These are phyloP conservation scores for Podaxis pistillaris DNA, from an alignment of 768 basidiomycete species.

Conservation along the genomic window DNA sequence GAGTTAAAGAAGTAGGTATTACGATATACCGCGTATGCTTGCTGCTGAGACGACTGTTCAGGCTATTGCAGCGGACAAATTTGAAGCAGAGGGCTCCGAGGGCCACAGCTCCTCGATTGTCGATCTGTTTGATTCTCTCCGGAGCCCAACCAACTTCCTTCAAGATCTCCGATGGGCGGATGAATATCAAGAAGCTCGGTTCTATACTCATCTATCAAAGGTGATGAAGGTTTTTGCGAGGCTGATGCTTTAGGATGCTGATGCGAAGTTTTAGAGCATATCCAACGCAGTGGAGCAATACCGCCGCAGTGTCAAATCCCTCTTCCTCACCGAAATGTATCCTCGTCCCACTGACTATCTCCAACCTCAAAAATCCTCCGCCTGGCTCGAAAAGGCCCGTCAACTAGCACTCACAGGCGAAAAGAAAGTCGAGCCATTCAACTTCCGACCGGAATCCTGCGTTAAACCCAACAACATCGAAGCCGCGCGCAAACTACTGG, in stretches of 20 bases:
- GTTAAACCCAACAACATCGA: constrained; percentile 98
- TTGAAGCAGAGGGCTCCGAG: constrained; percentile 73
- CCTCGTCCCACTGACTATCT: constrained; percentile 76
- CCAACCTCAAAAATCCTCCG: constrained; percentile 83
- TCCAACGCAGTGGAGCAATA: constrained; percentile 93
- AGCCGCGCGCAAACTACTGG: constrained; percentile 84
- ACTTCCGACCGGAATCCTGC: constrained; percentile 90
- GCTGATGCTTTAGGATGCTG: background rate
- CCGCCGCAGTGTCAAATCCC: constrained; percentile 79
- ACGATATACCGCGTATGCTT: background rate
- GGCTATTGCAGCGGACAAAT: constrained; percentile 80
- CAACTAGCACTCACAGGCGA: constrained; percentile 75
- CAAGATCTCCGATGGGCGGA: constrained; percentile 93
- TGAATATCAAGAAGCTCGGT: constrained; percentile 82
- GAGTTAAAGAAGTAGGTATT: constrained; percentile 84
- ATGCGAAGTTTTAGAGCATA: constrained; percentile 58
- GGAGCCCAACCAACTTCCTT: constrained; percentile 86
- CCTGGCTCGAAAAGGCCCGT: constrained; percentile 85
- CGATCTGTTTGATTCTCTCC: constrained; percentile 92
- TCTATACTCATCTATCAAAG: constrained; percentile 87
- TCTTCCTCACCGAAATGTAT: constrained; percentile 94
- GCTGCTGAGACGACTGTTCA: constrained; percentile 23
- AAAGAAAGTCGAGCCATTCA: constrained; percentile 93
- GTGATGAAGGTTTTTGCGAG: constrained; percentile 35
- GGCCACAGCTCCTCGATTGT: constrained; percentile 97